Base-by-base conservation (phyloP, 495 filamentous ascomycete genomes). In the Aspergillus steynii region DNA sequence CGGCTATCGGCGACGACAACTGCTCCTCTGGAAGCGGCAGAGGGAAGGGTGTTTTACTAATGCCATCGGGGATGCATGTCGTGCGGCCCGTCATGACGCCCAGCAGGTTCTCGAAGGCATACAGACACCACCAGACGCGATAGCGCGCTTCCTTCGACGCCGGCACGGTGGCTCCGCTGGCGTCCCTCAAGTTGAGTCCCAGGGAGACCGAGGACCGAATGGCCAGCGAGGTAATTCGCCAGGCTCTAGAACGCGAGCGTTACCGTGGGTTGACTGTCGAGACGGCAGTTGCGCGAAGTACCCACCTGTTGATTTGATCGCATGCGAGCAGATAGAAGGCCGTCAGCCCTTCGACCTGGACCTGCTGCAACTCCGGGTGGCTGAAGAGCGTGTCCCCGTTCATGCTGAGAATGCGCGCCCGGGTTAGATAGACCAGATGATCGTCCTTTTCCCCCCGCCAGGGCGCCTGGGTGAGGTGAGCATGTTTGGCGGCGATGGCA, bases 71-170 rank as follows among this genome's bases (percentile, higher is more conserved):
- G 42, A 84, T 79, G 51, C 76, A 78, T 20, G 78, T 79, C 2
- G 84, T 80, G 28, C 86, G 79, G 2, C 86, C 86, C 14, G 83
- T 87, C 70, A 86, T 85, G 32, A 79, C 73, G 55, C 76, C 77
- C 14, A 88, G 72, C 14, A 77, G 59, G 25, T 81, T 78, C 57
- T 88, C 86, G 31, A 87, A 61, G n/a, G 74, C 76, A 61, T 83
- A 86, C 5, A 88, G 56, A 5, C 83, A 80, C 80, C 84, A 86
- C 83, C 83, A 86, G 26, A 85, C 68, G 8, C 82, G 82, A 53
- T 79, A 74, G 28, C 83, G 74, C 50, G 78, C 69, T 31, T 61
- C 59, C 25, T 37, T 61, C 7, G 59, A 61, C 1, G 53, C 48
- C 1, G 51, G 34, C 31, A 49, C 42, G 14, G 52, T 55, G 61